Conservation (phyloP, 2,329 filamentous ascomycete species). For the Pyrenochaeta sp. region DNA sequence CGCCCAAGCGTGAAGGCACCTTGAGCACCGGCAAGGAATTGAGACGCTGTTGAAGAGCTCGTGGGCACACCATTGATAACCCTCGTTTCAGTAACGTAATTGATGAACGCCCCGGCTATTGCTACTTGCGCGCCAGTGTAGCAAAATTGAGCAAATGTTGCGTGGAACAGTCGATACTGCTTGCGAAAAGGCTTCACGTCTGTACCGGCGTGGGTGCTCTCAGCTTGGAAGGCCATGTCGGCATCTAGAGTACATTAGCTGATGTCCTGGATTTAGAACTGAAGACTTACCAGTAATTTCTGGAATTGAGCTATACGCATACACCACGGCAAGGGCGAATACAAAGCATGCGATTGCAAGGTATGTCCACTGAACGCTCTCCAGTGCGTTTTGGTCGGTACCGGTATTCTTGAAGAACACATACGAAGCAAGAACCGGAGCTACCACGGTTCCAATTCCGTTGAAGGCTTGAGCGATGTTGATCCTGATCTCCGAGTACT, state of each 20-base stretch:
- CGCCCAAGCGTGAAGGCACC: conserved; percentile 75
- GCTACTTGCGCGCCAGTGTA: conserved; percentile 78
- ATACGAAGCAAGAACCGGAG: conserved; percentile 65
- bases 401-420: conserved; percentile 67
- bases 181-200: conserved; percentile 61
- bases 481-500: conserved; percentile 65
- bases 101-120: conserved; percentile 55
- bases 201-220: conserved; percentile 42
- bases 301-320: conserved; percentile 63
- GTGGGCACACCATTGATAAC: conserved; percentile 16
- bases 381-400: conserved; percentile 57
- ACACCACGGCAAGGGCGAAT: conserved; percentile 63
- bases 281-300: conserved; percentile 60
- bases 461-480: conserved; percentile 67
- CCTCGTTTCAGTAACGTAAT: conserved; percentile 59
- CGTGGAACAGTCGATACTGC: conserved; percentile 78
- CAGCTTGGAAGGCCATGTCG: conserved; percentile 65
- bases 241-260: conserved; percentile 21
- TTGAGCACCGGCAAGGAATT: conserved; percentile 77
- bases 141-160: conserved; percentile 77
- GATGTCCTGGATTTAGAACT: no score
- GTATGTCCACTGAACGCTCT: conserved; percentile 71
- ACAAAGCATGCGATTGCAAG: conserved; percentile 69
- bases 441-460: conserved; percentile 65
- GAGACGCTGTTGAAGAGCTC: conserved; percentile 64